Conservation (phyloP, 2,329 filamentous ascomycete species). For the Atkinsonella texensis region DNA sequence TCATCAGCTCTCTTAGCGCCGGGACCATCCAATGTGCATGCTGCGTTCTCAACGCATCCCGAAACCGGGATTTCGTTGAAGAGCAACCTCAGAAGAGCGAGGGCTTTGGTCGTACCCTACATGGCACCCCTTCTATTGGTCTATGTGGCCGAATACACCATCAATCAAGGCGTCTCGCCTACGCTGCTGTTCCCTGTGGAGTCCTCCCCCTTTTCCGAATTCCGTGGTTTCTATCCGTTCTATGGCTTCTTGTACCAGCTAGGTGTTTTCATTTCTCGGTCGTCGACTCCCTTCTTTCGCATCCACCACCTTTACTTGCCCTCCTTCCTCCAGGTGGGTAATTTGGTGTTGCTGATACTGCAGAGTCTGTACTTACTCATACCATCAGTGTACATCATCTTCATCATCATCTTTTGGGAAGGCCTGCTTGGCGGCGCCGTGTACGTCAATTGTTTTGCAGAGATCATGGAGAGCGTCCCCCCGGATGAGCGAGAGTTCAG, state of each 20-base stretch:
- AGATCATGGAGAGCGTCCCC: slow-evolving; percentile 76
- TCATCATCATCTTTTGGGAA: slow-evolving; percentile 83
- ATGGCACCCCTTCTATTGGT: slow-evolving; percentile 90
- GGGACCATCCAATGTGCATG: slow-evolving; percentile 25
- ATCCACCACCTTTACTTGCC: slow-evolving; percentile 73
- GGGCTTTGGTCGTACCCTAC: slow-evolving; percentile 59
- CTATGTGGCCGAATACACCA: slow-evolving; percentile 93
- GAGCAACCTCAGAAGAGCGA: slow-evolving; percentile 52
- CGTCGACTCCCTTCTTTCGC: slow-evolving; percentile 76
- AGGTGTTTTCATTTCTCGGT: slow-evolving; percentile 89
- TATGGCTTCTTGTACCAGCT: slow-evolving; percentile 93
- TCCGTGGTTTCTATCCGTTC: slow-evolving; percentile 83
- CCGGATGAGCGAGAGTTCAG: slow-evolving; percentile 79
- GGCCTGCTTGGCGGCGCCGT: slow-evolving; percentile 81
- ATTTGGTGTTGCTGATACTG: slow-evolving; percentile 58
- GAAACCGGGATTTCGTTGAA: slow-evolving; percentile 22
- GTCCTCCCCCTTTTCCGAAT: slow-evolving; percentile 65
- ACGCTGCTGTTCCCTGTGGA: slow-evolving; percentile 77
- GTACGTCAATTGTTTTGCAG: slow-evolving; percentile 92
- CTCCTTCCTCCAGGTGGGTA: slow-evolving; percentile 68
- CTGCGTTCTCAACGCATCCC: slow-evolving; percentile 24
- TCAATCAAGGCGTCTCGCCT: slow-evolving; percentile 88
- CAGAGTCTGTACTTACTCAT: slow-evolving; percentile 75
- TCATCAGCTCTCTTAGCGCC: slow-evolving; percentile 38
- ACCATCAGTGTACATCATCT: slow-evolving; percentile 77